Percentiles rank a stretch among this genome's conserved stretches.
Evolutionary conservation across 1,284 basidiomycete genomes (phyloP).

Genomic region (Ceratobasidium sp.): DNA sequence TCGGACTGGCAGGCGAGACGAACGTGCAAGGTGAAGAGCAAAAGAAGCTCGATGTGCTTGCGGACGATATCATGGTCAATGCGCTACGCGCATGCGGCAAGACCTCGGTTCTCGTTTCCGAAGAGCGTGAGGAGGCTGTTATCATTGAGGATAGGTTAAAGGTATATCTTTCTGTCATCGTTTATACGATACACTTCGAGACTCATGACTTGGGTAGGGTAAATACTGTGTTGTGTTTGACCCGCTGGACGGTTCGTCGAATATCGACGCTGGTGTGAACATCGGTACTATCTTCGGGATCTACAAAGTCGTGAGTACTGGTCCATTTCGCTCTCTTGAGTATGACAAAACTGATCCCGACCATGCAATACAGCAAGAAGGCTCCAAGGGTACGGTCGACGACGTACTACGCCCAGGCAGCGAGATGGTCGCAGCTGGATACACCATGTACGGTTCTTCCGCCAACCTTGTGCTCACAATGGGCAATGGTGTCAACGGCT

Average conservation of each 20-base stretch:
- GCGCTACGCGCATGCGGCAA: constrained; percentile 93
- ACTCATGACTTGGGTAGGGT: constrained; percentile 57
- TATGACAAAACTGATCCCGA: constrained; percentile 34
- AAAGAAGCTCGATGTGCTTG: constrained; percentile 98
- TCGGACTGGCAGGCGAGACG: constrained; percentile 94
- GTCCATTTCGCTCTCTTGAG: constrained; percentile 18
- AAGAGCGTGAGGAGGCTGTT: constrained; percentile 93
- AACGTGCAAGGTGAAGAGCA: constrained; percentile 99
- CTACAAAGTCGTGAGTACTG: constrained; percentile 78
- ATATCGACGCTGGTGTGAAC: constrained; percentile 99
- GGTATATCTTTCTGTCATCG: constrained; percentile 46
- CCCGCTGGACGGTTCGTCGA: constrained; percentile 96
- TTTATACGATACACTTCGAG: constrained; percentile 46
- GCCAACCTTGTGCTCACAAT: constrained; percentile 97
- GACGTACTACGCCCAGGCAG: constrained; percentile 95
- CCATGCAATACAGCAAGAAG: constrained; percentile 65
- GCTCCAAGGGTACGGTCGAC: constrained; percentile 77
- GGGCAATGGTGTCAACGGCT: constrained; percentile 96
- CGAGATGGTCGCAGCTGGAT: constrained; percentile 98
- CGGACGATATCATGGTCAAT: constrained; percentile 99
- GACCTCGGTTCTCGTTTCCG: constrained; percentile 95
- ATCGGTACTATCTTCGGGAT: constrained; percentile 99
- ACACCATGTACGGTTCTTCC: constrained; percentile 98
- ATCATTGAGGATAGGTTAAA: constrained; percentile 81
- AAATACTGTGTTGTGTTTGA: constrained; percentile 98